Evolutionary conservation across 139 green algal genomes (phyloP).

Genomic region (Tetraselmis striata): DNA sequence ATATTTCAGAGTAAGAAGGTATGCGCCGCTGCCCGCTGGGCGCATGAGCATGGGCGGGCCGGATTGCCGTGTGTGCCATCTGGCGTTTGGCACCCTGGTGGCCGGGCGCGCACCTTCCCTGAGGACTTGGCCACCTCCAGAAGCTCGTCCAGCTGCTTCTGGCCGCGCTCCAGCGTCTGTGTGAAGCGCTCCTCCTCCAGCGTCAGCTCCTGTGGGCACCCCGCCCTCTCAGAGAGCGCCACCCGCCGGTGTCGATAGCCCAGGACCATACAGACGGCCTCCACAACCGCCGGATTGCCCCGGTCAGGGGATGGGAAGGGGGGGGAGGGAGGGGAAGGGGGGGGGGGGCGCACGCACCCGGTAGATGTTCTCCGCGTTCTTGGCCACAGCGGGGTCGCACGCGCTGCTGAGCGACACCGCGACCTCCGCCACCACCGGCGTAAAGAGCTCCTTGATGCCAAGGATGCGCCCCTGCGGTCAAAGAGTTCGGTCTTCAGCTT

Average conservation of each 20-base stretch:
- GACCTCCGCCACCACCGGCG: conserved; percentile 53
- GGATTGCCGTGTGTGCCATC: no score
- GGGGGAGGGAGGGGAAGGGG: no score
- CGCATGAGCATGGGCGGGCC: no score
- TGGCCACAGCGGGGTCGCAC: conserved; percentile 60
- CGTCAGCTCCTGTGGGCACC: conserved; percentile 63
- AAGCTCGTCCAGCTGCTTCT: conserved; percentile 69
- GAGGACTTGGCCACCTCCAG: conserved; percentile 25
- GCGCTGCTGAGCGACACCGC: conserved; percentile 53
- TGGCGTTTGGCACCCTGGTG: no score
- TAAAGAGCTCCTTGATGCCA: conserved; percentile 61
- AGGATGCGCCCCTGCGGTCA: conserved; percentile 49
- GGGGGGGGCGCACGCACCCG: not conserved
- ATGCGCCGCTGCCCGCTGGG: no score
- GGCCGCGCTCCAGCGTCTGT: conserved; percentile 67
- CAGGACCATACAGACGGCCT: no score
- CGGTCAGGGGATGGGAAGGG: no score
- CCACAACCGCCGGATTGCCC: no score
- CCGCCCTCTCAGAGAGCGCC: no score
- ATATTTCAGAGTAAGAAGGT: no score
- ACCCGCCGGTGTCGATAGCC: not conserved
- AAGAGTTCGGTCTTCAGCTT: no score
- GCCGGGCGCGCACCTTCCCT: no score
- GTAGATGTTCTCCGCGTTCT: conserved; percentile 52
- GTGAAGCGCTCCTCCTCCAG: conserved; percentile 68